Base-by-base conservation (phyloP, 345 rosid species). In the Gossypium arboreum region DNA sequence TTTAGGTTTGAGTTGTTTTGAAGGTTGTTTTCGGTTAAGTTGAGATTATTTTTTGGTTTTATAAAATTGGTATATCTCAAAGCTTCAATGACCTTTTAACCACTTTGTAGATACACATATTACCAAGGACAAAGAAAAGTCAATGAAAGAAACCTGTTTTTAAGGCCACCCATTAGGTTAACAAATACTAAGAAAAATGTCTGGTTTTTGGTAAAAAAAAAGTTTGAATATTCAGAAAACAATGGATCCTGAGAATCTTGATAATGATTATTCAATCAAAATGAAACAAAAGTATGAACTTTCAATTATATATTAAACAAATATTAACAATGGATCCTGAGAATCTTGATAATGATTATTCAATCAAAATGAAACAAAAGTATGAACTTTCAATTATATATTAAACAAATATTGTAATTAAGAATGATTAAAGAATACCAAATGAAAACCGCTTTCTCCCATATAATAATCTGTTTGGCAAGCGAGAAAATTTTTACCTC, bases 401-500 rank as follows among this genome's bases (percentile, higher is more conserved):
- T 34, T 52, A 17, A 6, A 17, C 5, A 43, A 12, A 8, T 76
- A 9, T 39, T 67, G 74, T 29, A 44, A 44, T 8, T 59, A 54
- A 12, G n/a, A 59, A 1, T 29, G 39, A 29, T 24, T 34, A 9
- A 2, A 47, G 41, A 52, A 25, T 74, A 17, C 4, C 1, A 41
- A 39, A 7, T n/a, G 64, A 72, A 67, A 59, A 15, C 39, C 39
- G 6, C 39, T 29, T 29, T 29, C 51, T 16, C 3, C 0, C 3
- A 29, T 3, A 12, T 66, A 34, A 68, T 17, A 44, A 54, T 52
- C 20, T 8, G 58, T 55, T 7, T 25, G 24, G n/a, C 43, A 18
- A 8, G 45, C 22, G 60, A 45, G 63, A 57, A 52, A 57, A 45
- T 41, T 6, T 68, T 61, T 75, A 91, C 99, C 97, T 88, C 87